phyloP scores from a whole-genome alignment of 768 basidiomycete species.

The Tephrocybe sp. region DNA sequence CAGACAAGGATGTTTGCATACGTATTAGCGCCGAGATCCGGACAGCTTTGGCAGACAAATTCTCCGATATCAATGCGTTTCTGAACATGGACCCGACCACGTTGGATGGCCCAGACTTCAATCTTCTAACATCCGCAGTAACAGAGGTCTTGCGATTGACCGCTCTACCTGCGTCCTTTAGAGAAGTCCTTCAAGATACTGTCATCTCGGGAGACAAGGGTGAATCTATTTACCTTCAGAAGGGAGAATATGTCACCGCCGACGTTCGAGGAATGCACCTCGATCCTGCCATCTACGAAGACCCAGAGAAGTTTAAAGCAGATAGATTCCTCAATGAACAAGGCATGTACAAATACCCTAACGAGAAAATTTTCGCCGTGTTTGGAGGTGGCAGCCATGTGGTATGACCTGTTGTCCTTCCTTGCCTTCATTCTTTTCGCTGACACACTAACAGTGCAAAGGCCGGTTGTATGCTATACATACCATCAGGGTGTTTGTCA shows the following conservation, averaged over 20 bases:
- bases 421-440: background rate
- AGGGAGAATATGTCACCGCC: conserved; percentile 5
- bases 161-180: conserved; percentile 2
- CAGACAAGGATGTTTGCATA: conserved; percentile 1
- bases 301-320: conserved; percentile 3
- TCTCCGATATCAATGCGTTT: conserved; percentile 3
- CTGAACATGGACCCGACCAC: conserved; percentile 7
- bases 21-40: conserved; percentile 1
- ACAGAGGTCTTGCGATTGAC: conserved; percentile 4
- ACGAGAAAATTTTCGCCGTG: conserved; percentile 4
- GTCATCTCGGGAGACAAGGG: conserved; percentile 1
- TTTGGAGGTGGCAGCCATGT: conserved; percentile 7
- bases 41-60: conserved; percentile 1
- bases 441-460: conserved; percentile 1
- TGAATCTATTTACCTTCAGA: conserved; percentile 2
- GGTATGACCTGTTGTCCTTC: background rate
- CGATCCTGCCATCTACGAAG: conserved; percentile 8
- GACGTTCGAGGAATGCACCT: conserved; percentile 10
- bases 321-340: conserved; percentile 3
- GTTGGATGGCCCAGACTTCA: conserved; percentile 9
- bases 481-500: conserved; percentile 1
- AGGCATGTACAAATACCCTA: conserved; percentile 5
- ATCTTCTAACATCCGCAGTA: conserved; percentile 3
- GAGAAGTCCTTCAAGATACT: conserved; percentile 1
- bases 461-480: conserved; percentile 5